Base-by-base conservation (phyloP, 768 basidiomycete species). In the Panellus pusillus region DNA sequence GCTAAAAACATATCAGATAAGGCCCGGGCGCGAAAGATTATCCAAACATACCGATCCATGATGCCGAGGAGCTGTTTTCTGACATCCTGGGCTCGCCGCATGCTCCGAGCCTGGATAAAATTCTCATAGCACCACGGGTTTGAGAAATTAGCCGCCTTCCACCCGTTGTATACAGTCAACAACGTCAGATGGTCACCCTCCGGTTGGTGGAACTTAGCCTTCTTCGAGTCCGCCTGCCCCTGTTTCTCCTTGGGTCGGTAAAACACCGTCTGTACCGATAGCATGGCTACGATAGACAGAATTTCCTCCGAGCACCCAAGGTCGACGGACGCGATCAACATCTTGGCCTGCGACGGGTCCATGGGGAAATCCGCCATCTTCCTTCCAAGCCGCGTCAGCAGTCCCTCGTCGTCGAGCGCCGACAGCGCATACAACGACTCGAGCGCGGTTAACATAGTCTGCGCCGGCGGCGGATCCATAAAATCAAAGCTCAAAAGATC, bases 361-460 rank as follows among this genome's bases (percentile, higher is more conserved):
- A 98, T 93, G 12, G 97, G 97, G 73, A 98, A 98, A 69, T 99
- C 97, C 1, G 97, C 96, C 97, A 99, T 98, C 73, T 99, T 98
- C 52, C 97, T 82, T 2, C 97, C 97, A 9, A 99, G 75, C 24
- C 93, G 83, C 1, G 97, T 99, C 65, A 99, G 73, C 6, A 98
- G 74, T 6, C 97, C 97, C 73, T 99, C 97, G 60, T 98, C 94
- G 60, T 98, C 97, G 28, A 98, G 77, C 3, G 97, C 97, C 1
- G 94, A 97, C 13, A 98, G 78, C 4, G 95, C 97, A 70, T 96
- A 98, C 1, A 99, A 74, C 42, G 91, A 85, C 68, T 98, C 95
- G 41, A 99, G 73, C 1, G 97, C 97, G 1, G 97, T 96, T 60
- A 99, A 78, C 89, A 98, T 92, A 9, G 96, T 98, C 65, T 88